These are phyloP conservation scores for Aspergillus fischeri DNA, from an alignment of 2,329 filamentous ascomycete genomes.

Conservation along the genomic window DNA sequence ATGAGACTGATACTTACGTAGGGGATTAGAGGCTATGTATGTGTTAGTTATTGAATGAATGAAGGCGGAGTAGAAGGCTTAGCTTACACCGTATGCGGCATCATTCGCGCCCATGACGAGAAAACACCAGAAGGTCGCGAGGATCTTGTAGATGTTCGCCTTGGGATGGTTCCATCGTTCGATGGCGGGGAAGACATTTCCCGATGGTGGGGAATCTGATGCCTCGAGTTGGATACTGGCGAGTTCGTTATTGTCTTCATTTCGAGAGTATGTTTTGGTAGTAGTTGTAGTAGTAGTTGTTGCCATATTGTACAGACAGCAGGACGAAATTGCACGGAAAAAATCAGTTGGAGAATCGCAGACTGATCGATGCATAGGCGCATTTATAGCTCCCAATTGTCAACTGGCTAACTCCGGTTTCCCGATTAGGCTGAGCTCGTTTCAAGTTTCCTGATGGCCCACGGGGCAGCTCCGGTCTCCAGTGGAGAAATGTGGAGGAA, in stretches of 20 bases:
- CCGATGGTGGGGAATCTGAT: neutral
- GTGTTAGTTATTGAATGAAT: constrained; percentile 1
- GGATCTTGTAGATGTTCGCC: constrained; percentile 47
- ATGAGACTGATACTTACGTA: constrained; percentile 42
- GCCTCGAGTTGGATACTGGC: neutral
- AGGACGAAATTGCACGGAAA: no score
- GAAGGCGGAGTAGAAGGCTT: neutral
- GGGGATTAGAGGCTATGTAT: constrained; percentile 41
- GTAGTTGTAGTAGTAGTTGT: neutral
- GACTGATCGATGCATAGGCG: neutral
- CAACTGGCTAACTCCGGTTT: neutral
- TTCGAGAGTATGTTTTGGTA: neutral
- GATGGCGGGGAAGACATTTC: neutral
- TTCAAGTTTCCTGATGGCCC: no score
- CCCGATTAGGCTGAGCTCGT: neutral
- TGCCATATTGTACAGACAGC: neutral
- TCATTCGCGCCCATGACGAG: constrained; percentile 57
- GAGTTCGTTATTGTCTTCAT: neutral
- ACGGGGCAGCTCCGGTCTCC: neutral
- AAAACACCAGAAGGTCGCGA: constrained; percentile 56
- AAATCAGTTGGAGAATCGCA: neutral
- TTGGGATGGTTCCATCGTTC: constrained; percentile 47
- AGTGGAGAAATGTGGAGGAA: neutral
- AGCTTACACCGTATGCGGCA: constrained; percentile 54
- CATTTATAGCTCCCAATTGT: neutral